Conservation (phyloP, 2,329 filamentous ascomycete species). For the Helicocarpus griseus region DNA sequence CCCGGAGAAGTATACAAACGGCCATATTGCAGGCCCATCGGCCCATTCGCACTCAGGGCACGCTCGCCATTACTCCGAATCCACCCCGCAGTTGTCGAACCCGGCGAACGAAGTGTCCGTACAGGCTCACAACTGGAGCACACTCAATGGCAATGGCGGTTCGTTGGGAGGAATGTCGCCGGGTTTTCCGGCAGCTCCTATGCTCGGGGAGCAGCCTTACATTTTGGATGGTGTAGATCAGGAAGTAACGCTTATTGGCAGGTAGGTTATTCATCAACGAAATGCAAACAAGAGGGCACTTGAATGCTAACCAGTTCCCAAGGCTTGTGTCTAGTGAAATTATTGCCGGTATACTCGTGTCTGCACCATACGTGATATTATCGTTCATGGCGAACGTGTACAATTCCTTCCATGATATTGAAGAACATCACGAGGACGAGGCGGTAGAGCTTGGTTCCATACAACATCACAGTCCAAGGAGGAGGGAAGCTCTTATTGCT, state of each 20-base stretch:
- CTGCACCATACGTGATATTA: neutral
- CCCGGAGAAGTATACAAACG: neutral
- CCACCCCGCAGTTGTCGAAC: neutral
- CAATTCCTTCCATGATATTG: neutral
- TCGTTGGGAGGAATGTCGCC: neutral
- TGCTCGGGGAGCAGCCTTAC: neutral
- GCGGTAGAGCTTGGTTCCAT: neutral
- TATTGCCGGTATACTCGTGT: neutral
- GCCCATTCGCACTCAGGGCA: neutral
- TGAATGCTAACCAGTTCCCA: neutral
- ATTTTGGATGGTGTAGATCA: neutral
- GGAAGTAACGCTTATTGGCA: neutral
- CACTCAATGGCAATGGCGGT: neutral
- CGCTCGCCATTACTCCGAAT: neutral
- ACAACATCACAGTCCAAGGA: neutral
- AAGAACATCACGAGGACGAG: neutral
- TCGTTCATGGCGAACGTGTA: neutral
- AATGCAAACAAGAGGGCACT: neutral
- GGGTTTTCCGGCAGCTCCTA: neutral
- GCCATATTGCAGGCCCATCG: neutral
- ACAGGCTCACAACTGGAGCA: neutral
- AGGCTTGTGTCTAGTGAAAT: conserved; percentile 1
- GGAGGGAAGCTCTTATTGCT: conserved; percentile 1
- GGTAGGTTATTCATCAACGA: neutral
- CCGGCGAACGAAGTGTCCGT: neutral